These are phyloP conservation scores for Magnusiomyces paraingens DNA, from an alignment of 1,139 yeast species.

Conservation along the genomic window DNA sequence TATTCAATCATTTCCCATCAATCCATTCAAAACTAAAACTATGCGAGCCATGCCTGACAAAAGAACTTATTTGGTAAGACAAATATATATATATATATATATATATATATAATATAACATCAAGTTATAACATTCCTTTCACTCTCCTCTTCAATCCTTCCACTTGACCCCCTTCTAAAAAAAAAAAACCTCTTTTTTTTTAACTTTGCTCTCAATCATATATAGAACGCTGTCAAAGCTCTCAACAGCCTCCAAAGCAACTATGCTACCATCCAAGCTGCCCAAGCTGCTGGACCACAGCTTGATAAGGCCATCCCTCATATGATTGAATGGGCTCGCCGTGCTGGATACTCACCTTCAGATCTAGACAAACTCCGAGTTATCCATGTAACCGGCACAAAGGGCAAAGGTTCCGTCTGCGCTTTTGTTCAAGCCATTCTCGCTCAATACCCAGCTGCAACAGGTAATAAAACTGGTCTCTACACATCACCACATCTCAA, in stretches of 20 bases:
- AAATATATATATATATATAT: too few relatives aligned
- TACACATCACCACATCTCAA: slow-evolving; percentile 95
- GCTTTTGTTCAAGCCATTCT: slow-evolving; percentile 86
- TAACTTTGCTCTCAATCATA: not conserved
- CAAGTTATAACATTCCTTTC: too few relatives aligned
- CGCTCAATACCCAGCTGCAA: slow-evolving; percentile 45
- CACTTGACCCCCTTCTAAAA: not conserved
- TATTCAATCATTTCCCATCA: too few relatives aligned
- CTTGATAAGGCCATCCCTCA: slow-evolving; percentile 73
- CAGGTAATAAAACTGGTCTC: slow-evolving; percentile 57
- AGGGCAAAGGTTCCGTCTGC: slow-evolving; percentile 97
- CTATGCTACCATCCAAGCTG: slow-evolving; percentile 81
- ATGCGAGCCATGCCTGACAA: too few relatives aligned
- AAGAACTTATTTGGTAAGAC: too few relatives aligned
- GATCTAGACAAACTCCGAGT: slow-evolving; percentile 72
- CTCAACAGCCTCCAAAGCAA: slow-evolving; percentile 87
- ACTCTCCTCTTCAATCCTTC: too few relatives aligned
- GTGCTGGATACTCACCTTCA: slow-evolving; percentile 58
- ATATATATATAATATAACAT: too few relatives aligned
- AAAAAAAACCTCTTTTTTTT: not conserved
- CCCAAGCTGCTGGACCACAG: slow-evolving; percentile 62
- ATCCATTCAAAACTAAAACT: too few relatives aligned
- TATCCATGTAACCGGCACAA: slow-evolving; percentile 93
- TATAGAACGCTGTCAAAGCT: slow-evolving; percentile 60
- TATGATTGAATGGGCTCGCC: slow-evolving; percentile 83